Base-by-base conservation (phyloP, 164 flowering plant species). In the Tetracentron sinense region DNA sequence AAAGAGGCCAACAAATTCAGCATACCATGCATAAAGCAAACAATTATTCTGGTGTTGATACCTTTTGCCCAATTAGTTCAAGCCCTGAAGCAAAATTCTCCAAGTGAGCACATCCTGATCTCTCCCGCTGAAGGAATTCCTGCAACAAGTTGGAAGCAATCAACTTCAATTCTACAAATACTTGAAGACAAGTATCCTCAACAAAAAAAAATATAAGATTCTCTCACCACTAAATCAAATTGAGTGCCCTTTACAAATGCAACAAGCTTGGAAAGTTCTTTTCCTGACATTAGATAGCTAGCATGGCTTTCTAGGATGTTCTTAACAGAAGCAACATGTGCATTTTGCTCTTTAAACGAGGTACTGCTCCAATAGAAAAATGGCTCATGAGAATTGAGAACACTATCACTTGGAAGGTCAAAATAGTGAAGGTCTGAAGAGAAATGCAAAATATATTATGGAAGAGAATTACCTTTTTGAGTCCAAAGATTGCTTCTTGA, bases 241-340 rank as follows among this genome's bases (percentile, higher is more conserved):
- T 95, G 99, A 61, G 99, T 95, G 77, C 97, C 99, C 78, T 95
- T 95, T 17, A 95, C 97, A 79, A 92, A 92, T 23, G 97, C 96
- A 61, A 89, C 99, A 70, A 95, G 96, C 78, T 92, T 92, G 53
- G 97, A 86, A 65, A 95, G 96, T 69, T 95, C 99, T 69, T 89
- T 95, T 66, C 90, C 99, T 27, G 97, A 85, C 99, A 95, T 92
- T 67, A 95, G 70, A 72, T 85, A 87, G 77, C 96, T 86, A 49
- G 99, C 97, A 91, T 94, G 99, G 76, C 79, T 94, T 80, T 94
- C 99, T 54, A 94, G 71, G 56, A 94, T 94, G 74, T 78, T 91
- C 79, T 85, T 94, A 25, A 91, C 96, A 42, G 97, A 89, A 64
- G 97, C 74, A 69, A 94, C 72, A 78, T 91, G 93, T 8, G 99